Base-by-base conservation (phyloP, 768 basidiomycete species). In the Favolaschia claudopus region DNA sequence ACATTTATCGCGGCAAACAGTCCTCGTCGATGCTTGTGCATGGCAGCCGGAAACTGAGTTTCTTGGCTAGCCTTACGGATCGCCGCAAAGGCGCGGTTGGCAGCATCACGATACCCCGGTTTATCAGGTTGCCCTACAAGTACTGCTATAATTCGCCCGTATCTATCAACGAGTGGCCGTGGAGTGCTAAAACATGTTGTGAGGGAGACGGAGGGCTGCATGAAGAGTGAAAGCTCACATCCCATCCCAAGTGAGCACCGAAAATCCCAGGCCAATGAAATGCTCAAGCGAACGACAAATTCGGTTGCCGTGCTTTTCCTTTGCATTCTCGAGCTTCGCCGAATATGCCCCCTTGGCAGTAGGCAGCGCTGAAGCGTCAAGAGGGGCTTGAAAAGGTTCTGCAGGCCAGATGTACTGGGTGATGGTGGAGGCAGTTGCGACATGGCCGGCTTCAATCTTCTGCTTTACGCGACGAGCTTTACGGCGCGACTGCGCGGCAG, bases 111-210 rank as follows among this genome's bases (percentile, higher is more conserved):
- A 15, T 54, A 54, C 1, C 3, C 33, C 2, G 32, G 13, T 24
- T 28, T 12, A 34, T n/a, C 17, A 10, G 52, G 42, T 27, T 45
- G 42, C 9, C 52, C 52, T 1, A n/a, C 52, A 22, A 54, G 52
- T 3, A 54, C 52, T 7, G 43, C 52, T 39, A 54, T 34, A 9
- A 51, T 40, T 24, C 49, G 49, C 37, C 38, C 49, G 9, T 29
- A 12, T 3, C 25, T 22, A 29, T 51, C 49, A 7, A 51, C 4
- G 37, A 51, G 12, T 3, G 49, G 49, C 13, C 37, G 37, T 1
- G 49, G 38, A 1, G 37, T 29, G 17, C 49, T 51, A 19, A 19
- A 31, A 40, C 29, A 19, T 29, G 12, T 9, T 25, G 27, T 3
- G 27, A 29, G 4, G 4, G 15, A 2, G 49, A 7, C 2, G 19